Evolutionary conservation across 192 early-diverging fungal genomes (phyloP).

Genomic region (Coemansia nantahalensis): DNA sequence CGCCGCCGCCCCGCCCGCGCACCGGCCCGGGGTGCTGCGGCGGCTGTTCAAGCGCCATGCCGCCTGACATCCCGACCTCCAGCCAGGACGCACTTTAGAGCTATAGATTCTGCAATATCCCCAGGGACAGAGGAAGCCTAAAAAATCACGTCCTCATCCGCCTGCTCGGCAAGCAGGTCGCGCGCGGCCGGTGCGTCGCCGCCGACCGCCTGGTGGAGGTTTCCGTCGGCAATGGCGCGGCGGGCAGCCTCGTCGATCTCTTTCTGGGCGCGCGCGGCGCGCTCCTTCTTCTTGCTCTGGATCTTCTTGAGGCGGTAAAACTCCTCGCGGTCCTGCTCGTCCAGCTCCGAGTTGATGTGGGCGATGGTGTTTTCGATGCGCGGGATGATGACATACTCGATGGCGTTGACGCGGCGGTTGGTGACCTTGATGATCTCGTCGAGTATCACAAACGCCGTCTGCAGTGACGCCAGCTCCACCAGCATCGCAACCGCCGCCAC

Average conservation of each 20-base stretch:
- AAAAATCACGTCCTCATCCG: slow-evolving; percentile 61
- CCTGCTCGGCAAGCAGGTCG: slow-evolving; percentile 50
- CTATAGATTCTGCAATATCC: background rate
- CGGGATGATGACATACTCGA: slow-evolving; percentile 99
- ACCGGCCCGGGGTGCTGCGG: slow-evolving; percentile 11
- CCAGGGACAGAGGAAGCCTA: slow-evolving; percentile 16
- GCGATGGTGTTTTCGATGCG: slow-evolving; percentile 97
- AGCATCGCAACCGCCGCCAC: slow-evolving; percentile 91
- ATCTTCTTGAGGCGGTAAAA: slow-evolving; percentile 99
- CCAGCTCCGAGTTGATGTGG: slow-evolving; percentile 94
- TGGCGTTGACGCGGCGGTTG: slow-evolving; percentile 98
- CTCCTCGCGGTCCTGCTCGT: slow-evolving; percentile 98
- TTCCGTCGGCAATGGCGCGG: slow-evolving; percentile 7
- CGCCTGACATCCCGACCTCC: slow-evolving; percentile 2
- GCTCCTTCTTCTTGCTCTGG: slow-evolving; percentile 97
- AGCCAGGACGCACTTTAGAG: background rate
- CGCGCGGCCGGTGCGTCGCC: slow-evolving; percentile 6
- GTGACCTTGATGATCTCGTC: slow-evolving; percentile 99
- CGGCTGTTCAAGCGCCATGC: slow-evolving; percentile 35
- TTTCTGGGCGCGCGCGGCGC: slow-evolving; percentile 52
- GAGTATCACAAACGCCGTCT: slow-evolving; percentile 98
- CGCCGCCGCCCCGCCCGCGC: background rate
- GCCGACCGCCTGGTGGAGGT: background rate
- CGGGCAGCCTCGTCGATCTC: slow-evolving; percentile 25
- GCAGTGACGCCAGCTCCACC: slow-evolving; percentile 95